Conservation (phyloP, 495 filamentous ascomycete species). For the Penicillium canescens region DNA sequence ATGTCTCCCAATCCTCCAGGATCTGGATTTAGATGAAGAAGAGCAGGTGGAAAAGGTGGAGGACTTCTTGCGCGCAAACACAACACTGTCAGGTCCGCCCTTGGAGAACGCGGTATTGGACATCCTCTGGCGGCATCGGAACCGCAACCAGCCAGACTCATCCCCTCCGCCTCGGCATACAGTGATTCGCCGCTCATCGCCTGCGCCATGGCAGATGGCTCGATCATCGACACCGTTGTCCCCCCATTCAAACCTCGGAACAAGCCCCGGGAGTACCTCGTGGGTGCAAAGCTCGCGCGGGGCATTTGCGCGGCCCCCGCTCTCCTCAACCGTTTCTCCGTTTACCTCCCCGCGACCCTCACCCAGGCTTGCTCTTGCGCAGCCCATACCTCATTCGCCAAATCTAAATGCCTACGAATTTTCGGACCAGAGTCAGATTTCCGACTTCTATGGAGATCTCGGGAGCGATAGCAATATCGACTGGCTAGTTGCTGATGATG, state of each 20-base stretch:
- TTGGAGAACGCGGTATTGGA: conserved; percentile 92
- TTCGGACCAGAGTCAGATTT: conserved; percentile 68
- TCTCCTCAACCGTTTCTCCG: conserved; percentile 64
- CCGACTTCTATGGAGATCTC: conserved; percentile 87
- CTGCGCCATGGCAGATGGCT: conserved; percentile 85
- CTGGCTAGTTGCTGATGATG: conserved; percentile 93
- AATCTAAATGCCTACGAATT: conserved; percentile 94
- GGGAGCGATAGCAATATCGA: conserved; percentile 88
- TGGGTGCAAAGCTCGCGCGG: conserved; percentile 72
- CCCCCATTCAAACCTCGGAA: conserved; percentile 71
- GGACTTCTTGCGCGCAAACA: conserved; percentile 78
- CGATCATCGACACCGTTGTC: conserved; percentile 78
- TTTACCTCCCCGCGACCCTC: conserved; percentile 95
- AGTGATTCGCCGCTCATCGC: conserved; percentile 85
- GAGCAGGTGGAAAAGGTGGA: conserved; percentile 93
- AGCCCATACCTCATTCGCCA: conserved; percentile 95
- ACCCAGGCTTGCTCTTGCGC: conserved; percentile 85
- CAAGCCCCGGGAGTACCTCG: conserved; percentile 75
- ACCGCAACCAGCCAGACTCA: conserved; percentile 68
- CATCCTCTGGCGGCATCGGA: conserved; percentile 87
- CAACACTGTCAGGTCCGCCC: conserved; percentile 68
- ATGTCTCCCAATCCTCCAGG: conserved; percentile 85
- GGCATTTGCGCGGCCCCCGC: conserved; percentile 63
- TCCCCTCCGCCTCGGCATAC: conserved; percentile 84
- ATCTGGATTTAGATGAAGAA: conserved; percentile 82